Percentiles rank a stretch among this genome's conserved stretches.
phyloP scores from a whole-genome alignment of 2,329 filamentous ascomycete species.

The Rugonectria rugulosa region DNA sequence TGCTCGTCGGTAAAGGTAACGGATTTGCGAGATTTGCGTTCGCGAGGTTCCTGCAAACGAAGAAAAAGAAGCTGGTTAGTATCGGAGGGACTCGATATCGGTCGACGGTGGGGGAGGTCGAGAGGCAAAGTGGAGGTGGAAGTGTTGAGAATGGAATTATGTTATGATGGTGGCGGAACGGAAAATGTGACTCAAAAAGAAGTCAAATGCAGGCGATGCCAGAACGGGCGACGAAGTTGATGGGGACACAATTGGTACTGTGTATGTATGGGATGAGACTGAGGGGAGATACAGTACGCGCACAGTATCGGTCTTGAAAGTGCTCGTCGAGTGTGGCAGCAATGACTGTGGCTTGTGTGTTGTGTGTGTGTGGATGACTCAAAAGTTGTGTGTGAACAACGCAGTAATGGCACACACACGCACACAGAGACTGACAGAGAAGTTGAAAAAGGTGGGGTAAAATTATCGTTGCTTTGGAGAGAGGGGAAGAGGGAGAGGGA shows the following conservation, averaged over 20 bases:
- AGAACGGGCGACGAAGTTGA: conserved; percentile 27
- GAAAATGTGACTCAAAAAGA: conserved; percentile 42
- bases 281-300: not conserved
- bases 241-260: conserved; percentile 34
- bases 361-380: conserved; percentile 7
- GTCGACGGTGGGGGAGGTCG: conserved; percentile 9
- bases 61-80: conserved; percentile 30
- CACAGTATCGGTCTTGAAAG: not conserved
- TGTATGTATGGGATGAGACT: not conserved
- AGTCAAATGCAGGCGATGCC: conserved; percentile 29
- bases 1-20: conserved; percentile 92
- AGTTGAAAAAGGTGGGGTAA: conserved; percentile 18
- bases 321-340: not conserved
- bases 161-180: conserved; percentile 32
- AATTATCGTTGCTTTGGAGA: conserved; percentile 16
- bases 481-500: too few species aligned
- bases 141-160: conserved; percentile 20
- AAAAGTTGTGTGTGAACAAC: conserved; percentile 9
- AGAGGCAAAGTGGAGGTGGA: conserved; percentile 15
- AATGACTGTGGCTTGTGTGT: not conserved
- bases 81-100: conserved; percentile 5
- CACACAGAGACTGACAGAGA: not conserved
- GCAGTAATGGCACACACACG: conserved; percentile 5
- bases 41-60: conserved; percentile 42
- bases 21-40: conserved; percentile 85